Evolutionary conservation across 768 basidiomycete species (phyloP).

Genomic region (Ramaria sp.): DNA sequence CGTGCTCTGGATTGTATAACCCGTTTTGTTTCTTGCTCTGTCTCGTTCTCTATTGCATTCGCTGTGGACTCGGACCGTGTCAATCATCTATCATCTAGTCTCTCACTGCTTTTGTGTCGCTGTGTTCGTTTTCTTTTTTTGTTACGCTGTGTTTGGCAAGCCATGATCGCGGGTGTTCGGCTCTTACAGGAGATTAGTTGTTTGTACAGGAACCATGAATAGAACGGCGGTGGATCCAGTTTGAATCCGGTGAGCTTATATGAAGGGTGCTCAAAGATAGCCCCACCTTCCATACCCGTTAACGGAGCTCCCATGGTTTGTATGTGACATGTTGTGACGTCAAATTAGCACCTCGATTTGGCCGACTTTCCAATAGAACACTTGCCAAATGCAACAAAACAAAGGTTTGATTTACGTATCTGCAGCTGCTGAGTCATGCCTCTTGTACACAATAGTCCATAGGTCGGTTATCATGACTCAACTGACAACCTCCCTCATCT

Average conservation of each 20-base stretch:
- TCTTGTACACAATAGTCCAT: too few species aligned
- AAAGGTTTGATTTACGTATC: too few species aligned
- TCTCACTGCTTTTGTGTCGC: background rate
- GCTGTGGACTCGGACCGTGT: constrained; percentile 6
- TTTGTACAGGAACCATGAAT: background rate
- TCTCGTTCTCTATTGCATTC: background rate
- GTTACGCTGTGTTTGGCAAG: constrained; percentile 3
- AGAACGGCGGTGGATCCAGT: background rate
- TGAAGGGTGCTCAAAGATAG: constrained; percentile 21
- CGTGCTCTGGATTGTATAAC: background rate
- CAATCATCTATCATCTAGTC: background rate
- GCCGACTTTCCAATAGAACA: too few species aligned
- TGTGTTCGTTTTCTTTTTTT: constrained; percentile 3
- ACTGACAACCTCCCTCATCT: constrained; percentile 19
- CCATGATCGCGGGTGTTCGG: background rate
- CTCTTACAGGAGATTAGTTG: too few species aligned
- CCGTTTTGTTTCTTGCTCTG: background rate
- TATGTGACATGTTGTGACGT: too few species aligned
- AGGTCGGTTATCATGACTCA: background rate
- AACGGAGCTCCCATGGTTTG: too few species aligned
- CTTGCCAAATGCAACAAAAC: too few species aligned
- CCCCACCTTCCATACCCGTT: too few species aligned
- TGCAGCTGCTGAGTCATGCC: too few species aligned
- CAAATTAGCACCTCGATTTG: too few species aligned
- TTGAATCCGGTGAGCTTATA: background rate